Conservation (phyloP, 2,329 filamentous ascomycete species). For the Monosporascus sp. region DNA sequence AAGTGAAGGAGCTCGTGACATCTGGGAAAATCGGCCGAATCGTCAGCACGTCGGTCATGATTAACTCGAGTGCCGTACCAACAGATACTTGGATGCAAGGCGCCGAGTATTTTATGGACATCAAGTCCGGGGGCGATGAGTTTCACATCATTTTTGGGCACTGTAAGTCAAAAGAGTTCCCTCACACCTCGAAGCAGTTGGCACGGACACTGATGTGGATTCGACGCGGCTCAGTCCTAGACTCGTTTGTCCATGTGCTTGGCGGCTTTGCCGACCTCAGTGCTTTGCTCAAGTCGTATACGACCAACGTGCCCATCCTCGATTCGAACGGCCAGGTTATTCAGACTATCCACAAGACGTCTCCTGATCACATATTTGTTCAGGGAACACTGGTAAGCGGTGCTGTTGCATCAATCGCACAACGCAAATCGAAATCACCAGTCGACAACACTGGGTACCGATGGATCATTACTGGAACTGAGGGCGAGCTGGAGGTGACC, state of each 20-base stretch:
- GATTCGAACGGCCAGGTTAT: slow-evolving; percentile 16
- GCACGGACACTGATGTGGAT: too few relatives aligned
- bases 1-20: slow-evolving; percentile 36
- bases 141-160: slow-evolving; percentile 26
- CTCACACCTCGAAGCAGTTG: too few relatives aligned
- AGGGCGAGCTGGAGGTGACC: slow-evolving; percentile 29
- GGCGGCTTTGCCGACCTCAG: slow-evolving; percentile 24
- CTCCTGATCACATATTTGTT: slow-evolving; percentile 30
- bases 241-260: slow-evolving; percentile 27
- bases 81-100: slow-evolving; percentile 15
- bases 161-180: slow-evolving; percentile 14
- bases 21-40: slow-evolving; percentile 39
- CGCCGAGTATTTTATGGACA: slow-evolving; percentile 8
- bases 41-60: slow-evolving; percentile 24
- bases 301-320: slow-evolving; percentile 16
- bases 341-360: slow-evolving; percentile 18
- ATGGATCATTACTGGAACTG: slow-evolving; percentile 32
- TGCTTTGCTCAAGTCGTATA: slow-evolving; percentile 22
- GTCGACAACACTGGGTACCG: slow-evolving; percentile 20
- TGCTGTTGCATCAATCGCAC: slow-evolving; percentile 24
- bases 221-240: slow-evolving; percentile 21
- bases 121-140: slow-evolving; percentile 11
- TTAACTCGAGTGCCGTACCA: slow-evolving; percentile 1
- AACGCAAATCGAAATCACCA: slow-evolving; percentile 13
- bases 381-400: slow-evolving; percentile 28